Percentiles rank a stretch among this genome's conserved stretches.
Evolutionary conservation across 768 basidiomycete species (phyloP).

Genomic region (Coprinopsis cinerea): DNA sequence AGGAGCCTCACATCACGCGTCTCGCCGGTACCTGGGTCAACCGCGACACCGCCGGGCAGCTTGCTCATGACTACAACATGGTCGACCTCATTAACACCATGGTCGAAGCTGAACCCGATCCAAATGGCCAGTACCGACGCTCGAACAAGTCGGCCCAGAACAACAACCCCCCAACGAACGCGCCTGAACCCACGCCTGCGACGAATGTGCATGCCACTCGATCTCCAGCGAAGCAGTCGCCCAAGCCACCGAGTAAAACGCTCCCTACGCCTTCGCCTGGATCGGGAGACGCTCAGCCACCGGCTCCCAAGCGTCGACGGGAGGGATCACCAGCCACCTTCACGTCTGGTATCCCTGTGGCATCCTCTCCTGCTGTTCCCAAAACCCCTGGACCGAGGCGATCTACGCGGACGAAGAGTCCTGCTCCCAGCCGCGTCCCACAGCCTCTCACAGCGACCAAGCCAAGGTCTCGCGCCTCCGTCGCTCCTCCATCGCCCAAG

Average conservation of each 20-base stretch:
- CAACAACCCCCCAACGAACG: constrained; percentile 24
- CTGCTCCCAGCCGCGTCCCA: constrained; percentile 8
- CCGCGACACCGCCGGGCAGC: constrained; percentile 53
- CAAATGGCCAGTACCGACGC: constrained; percentile 70
- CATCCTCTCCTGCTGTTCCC: constrained; percentile 6
- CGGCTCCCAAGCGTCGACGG: constrained; percentile 52
- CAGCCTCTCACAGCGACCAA: constrained; percentile 11
- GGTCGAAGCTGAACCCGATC: constrained; percentile 71
- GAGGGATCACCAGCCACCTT: constrained; percentile 52
- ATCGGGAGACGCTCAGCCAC: constrained; percentile 32
- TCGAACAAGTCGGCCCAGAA: constrained; percentile 41
- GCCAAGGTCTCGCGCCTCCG: constrained; percentile 21
- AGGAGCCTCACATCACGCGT: constrained; percentile 55
- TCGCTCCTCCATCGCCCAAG: constrained; percentile 21
- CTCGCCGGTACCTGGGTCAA: constrained; percentile 89
- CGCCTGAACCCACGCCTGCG: too few species aligned
- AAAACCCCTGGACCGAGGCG: constrained; percentile 12
- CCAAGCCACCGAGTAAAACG: constrained; percentile 20
- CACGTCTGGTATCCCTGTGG: constrained; percentile 15
- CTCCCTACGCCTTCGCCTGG: constrained; percentile 40
- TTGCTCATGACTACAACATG: constrained; percentile 67
- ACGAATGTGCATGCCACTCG: constrained; percentile 10
- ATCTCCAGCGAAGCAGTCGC: constrained; percentile 6
- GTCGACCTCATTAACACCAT: constrained; percentile 57
- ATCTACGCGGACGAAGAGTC: constrained; percentile 17